phyloP scores from a whole-genome alignment of 2,329 filamentous ascomycete species.

The Samsoniella hepiali region DNA sequence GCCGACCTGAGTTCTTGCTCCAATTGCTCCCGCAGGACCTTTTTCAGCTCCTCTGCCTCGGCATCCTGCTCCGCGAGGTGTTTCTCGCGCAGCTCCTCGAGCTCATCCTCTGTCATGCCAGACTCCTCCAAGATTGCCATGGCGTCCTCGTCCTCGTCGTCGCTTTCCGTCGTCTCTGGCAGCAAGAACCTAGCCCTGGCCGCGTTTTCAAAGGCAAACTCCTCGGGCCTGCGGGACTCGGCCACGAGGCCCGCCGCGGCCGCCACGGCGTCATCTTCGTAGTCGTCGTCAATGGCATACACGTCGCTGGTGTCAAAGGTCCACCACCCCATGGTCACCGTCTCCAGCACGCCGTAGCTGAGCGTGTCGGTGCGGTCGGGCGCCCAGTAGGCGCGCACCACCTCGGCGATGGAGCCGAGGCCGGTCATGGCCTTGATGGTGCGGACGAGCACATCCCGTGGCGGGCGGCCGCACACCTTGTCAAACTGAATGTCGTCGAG shows the following conservation, averaged over 20 bases:
- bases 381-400: slow-evolving; percentile 1
- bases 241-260: neutral
- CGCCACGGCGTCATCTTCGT: slow-evolving; percentile 1
- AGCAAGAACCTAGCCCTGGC: slow-evolving; percentile 4
- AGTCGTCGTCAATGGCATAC: slow-evolving; percentile 3
- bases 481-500: slow-evolving; percentile 19
- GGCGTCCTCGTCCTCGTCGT: neutral
- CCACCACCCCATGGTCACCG: slow-evolving; percentile 10
- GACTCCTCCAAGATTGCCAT: neutral
- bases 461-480: slow-evolving; percentile 20
- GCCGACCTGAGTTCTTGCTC: slow-evolving; percentile 6
- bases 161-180: neutral
- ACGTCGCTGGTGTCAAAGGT: slow-evolving; percentile 8
- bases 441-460: slow-evolving; percentile 14
- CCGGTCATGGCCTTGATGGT: slow-evolving; percentile 14
- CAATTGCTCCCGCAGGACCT: neutral
- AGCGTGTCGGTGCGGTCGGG: slow-evolving; percentile 12
- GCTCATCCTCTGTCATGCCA: neutral
- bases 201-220: slow-evolving; percentile 3
- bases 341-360: slow-evolving; percentile 7
- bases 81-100: neutral
- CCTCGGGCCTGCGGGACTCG: neutral
- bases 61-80: neutral
- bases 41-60: neutral
- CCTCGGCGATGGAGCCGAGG: slow-evolving; percentile 7